Percentiles rank a stretch among this genome's conserved stretches.
phyloP scores from a whole-genome alignment of 257 asterid species.

The Scutellaria baicalensis region DNA sequence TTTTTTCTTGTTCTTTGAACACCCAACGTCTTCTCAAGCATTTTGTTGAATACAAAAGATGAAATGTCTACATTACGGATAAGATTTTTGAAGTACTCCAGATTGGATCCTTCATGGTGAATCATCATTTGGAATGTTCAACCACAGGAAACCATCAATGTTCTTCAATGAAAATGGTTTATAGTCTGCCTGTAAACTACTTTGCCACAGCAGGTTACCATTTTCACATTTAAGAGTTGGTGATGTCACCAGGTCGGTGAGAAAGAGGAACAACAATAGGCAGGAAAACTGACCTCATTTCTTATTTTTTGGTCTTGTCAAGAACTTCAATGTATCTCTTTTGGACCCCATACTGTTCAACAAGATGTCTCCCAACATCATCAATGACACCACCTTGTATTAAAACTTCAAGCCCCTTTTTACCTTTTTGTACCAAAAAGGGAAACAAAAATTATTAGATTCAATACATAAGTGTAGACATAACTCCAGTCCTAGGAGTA shows the following conservation, averaged over 20 bases:
- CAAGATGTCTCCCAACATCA: slow-evolving; percentile 75
- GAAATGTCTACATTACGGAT: no score
- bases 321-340: slow-evolving; percentile 85
- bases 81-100: no score
- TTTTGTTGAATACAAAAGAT: no score
- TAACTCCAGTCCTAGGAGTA: neutral
- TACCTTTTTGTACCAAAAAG: slow-evolving; percentile 35
- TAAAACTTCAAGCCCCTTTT: slow-evolving; percentile 86
- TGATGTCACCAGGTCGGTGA: neutral
- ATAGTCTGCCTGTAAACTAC: neutral
- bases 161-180: neutral
- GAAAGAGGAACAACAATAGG: neutral
- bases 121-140: neutral
- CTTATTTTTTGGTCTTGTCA: slow-evolving; percentile 80
- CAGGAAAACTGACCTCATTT: slow-evolving; percentile 22
- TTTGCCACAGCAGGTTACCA: neutral
- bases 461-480: neutral
- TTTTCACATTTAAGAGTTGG: neutral
- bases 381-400: slow-evolving; percentile 96
- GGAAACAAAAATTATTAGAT: neutral
- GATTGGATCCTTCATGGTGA: no score
- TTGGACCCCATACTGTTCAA: slow-evolving; percentile 77
- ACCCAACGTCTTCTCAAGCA: no score
- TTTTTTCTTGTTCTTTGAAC: no score
- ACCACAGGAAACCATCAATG: neutral